phyloP scores from a whole-genome alignment of 805 yeast species.

The Wickerhamiella domercqiae region DNA sequence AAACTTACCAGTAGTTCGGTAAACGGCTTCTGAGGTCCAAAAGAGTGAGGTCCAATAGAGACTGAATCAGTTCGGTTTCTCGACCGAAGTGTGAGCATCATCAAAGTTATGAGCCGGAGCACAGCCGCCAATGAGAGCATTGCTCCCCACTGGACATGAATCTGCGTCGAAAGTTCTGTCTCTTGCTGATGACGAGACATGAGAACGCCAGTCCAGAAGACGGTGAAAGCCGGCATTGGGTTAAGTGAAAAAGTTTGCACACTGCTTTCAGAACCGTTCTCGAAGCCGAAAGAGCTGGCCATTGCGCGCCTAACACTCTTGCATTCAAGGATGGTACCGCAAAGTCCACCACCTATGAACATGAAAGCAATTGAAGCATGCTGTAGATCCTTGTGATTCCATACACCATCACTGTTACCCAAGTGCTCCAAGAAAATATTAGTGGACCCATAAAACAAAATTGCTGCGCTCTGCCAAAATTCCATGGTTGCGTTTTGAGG shows the following conservation, averaged over 20 bases:
- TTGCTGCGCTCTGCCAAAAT: constrained; percentile 60
- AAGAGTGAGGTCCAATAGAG: constrained; percentile 17
- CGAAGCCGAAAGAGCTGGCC: constrained; percentile 11
- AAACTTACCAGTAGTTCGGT: constrained; percentile 74
- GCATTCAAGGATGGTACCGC: constrained; percentile 75
- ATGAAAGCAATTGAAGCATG: constrained; percentile 84
- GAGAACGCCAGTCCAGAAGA: constrained; percentile 89
- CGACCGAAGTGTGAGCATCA: constrained; percentile 32
- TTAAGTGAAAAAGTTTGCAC: constrained; percentile 54
- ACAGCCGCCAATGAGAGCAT: constrained; percentile 69
- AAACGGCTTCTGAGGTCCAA: constrained; percentile 54
- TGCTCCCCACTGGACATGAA: constrained; percentile 90
- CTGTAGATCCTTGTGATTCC: constrained; percentile 84
- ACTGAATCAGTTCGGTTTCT: constrained; percentile 11
- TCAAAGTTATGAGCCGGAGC: constrained; percentile 52
- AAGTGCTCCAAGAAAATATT: constrained; percentile 85
- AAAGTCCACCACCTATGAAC: constrained; percentile 81
- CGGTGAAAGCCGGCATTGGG: constrained; percentile 85
- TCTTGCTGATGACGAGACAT: constrained; percentile 94
- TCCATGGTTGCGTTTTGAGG: constrained; percentile 61
- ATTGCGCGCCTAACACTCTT: constrained; percentile 21
- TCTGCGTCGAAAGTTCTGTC: constrained; percentile 53
- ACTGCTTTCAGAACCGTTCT: constrained; percentile 1
- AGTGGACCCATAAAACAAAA: constrained; percentile 77
- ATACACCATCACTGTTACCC: constrained; percentile 58